Evolutionary conservation across 1,284 basidiomycete species (phyloP), one percentile per base, ranked within the genome.

Genomic region (Cystobasidium sp.): DNA sequence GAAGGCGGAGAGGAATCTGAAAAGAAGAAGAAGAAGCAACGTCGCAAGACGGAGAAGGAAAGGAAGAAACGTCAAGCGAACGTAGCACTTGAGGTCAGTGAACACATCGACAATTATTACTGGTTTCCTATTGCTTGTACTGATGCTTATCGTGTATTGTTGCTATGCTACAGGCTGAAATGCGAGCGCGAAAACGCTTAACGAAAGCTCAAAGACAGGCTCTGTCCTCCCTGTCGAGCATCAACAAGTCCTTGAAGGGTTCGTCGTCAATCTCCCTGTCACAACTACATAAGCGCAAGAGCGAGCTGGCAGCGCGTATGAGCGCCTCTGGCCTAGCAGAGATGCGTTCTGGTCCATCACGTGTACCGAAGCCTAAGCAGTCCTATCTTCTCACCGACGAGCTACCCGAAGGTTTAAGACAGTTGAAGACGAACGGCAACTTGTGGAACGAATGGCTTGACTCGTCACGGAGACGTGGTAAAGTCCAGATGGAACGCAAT

Each of bases 371-470:
- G 77, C 86, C 84, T 7, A 84, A 87, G 31, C 86, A 94, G 8
- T 90, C 91, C 62, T 94, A 97, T 16, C 95, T 97, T 82, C 86
- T 96, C 0, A 92, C 92, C 6, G 94, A 97, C 78, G 94, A 98
- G 80, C 83, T 98, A 51, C 90, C 88, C 74, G 96, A 98, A 82
- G 93, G 86, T 79, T 83, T 98, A 78, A 84, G 95, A 63, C 89
- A 86, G 65, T 83, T 99, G 78, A 94, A 94, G 87, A 77, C 79
- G 18, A 79, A 80, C 56, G 79, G 79, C 24, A 80, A 79, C 69
- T 56, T 80, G 72, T 80, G 79, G 78, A 76, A 75, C 37, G 79
- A 79, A 22, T 80, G 77, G 77, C 70, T 80, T 39, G 74, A 72
- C 41, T 78, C 77, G 44, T 77, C 77, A 2, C 78, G 79, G 76